These are phyloP conservation scores for Acmispon strigosus DNA, from an alignment of 306 rosid genomes.

Conservation along the genomic window DNA sequence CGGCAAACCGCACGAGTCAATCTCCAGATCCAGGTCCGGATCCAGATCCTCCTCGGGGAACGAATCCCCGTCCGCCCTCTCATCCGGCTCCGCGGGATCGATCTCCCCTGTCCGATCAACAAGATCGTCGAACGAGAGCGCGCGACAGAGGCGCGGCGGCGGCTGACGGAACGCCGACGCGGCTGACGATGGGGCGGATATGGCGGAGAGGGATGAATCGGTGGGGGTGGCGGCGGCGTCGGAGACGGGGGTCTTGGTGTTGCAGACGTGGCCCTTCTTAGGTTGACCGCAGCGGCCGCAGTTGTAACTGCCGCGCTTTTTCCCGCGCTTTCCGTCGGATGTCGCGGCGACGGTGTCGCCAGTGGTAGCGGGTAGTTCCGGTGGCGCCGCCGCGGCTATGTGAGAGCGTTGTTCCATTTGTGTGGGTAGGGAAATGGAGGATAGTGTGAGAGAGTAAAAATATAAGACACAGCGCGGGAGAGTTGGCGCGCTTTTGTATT, in stretches of 20 bases:
- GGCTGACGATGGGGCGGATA: slow-evolving; percentile 27
- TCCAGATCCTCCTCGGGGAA: slow-evolving; percentile 16
- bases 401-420: slow-evolving; percentile 37
- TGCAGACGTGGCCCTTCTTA: slow-evolving; percentile 77
- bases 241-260: slow-evolving; percentile 20
- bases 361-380: slow-evolving; percentile 9
- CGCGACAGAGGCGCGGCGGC: slow-evolving; percentile 58
- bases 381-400: slow-evolving; percentile 5
- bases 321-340: slow-evolving; percentile 39
- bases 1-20: slow-evolving; percentile 52
- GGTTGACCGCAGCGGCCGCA: slow-evolving; percentile 93
- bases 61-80: slow-evolving; percentile 7
- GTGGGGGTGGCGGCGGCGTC: slow-evolving; percentile 9
- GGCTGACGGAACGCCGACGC: slow-evolving; percentile 28
- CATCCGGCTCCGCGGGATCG: slow-evolving; percentile 15
- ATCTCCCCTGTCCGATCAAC: slow-evolving; percentile 22
- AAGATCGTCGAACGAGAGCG: slow-evolving; percentile 69
- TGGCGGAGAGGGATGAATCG: slow-evolving; percentile 24
- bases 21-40: slow-evolving; percentile 26
- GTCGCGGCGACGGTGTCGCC: neutral
- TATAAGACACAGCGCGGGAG: slow-evolving; percentile 33
- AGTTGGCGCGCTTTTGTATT: slow-evolving; percentile 31
- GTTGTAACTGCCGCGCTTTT: slow-evolving; percentile 74
- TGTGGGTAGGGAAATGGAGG: neutral
- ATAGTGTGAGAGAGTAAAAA: neutral